Evolutionary conservation across 179 eudicot species (phyloP), one percentile per base, ranked within the genome.

Genomic region (Spergularia azorica): DNA sequence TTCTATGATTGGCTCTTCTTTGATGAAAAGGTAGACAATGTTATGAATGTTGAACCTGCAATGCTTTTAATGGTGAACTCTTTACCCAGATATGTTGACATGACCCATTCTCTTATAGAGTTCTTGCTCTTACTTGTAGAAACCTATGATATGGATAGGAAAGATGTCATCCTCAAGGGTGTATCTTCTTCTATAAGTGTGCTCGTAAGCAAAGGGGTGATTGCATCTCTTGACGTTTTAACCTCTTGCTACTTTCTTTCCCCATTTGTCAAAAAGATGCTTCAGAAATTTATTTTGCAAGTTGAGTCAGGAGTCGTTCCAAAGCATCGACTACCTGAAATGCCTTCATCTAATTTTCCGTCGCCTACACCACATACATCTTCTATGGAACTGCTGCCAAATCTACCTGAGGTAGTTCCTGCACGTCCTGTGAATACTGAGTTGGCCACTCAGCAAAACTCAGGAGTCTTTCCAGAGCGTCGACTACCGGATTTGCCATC

Each of bases 1-100:
- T 88, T 94, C 70, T 94, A 89, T 77, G 97, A 93, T 80, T 94
- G 98, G 98, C 93, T 94, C 70, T 94, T 94, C 87, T 94, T 89
- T 75, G 85, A 89, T 75, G 98, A 88, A 55, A 89, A 76, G 70
- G 85, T 83, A 60, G 97, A 94, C 73, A 87, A 79, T 51, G 48
- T 92, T 16, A 91, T 92, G 97, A 89, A 89, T 69, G 80, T 90
- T 76, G 98, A 94, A 86, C 98, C 98, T 71, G 96, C 92, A 14
- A 81, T 94, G 75, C 81, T 94, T 52, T 77, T 94, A 69, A 86
- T 94, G 87, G 88, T 89, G 67, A 83, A 92, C 77, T 94, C 98
- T 63, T 74, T 94, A 57, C 90, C 96, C 11, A 79, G 69, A 55
- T 90, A 94, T 76, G 32, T 89, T 65, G 92, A 88, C 64, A 80